Percentiles rank a stretch among this genome's conserved stretches.
phyloP scores from a whole-genome alignment of 2,329 filamentous ascomycete genomes.

The Geosmithia morbida region DNA sequence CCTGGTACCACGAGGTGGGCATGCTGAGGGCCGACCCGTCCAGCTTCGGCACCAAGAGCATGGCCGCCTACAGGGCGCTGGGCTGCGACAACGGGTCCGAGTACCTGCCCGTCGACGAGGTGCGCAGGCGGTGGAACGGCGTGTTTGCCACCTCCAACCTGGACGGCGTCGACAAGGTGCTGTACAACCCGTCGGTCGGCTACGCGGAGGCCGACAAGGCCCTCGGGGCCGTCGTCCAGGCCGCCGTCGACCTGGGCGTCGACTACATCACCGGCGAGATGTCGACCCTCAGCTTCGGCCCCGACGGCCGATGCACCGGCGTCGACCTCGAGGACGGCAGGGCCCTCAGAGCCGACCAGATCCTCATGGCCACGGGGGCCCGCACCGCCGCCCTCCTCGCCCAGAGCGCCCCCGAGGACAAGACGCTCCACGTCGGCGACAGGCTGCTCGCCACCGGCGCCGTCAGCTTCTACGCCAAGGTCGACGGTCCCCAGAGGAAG shows the following conservation, averaged over 20 bases:
- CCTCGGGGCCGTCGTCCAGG: constrained; percentile 36
- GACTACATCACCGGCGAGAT: constrained; percentile 39
- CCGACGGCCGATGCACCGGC: constrained; percentile 25
- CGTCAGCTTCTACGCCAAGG: constrained; percentile 23
- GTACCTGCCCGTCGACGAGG: constrained; percentile 32
- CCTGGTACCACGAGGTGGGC: constrained; percentile 41
- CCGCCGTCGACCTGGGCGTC: constrained; percentile 35
- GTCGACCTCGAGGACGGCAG: constrained; percentile 31
- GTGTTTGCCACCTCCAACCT: constrained; percentile 43
- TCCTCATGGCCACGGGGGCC: constrained; percentile 40
- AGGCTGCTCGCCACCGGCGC: constrained; percentile 42
- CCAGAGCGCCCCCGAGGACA: constrained; percentile 30
- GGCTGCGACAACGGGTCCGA: constrained; percentile 23
- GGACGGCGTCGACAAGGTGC: constrained; percentile 35
- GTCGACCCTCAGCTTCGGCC: constrained; percentile 28
- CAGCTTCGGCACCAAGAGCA: constrained; percentile 28
- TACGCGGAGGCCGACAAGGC: constrained; percentile 45
- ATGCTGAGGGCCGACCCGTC: constrained; percentile 28
- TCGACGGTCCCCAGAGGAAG: constrained; percentile 27
- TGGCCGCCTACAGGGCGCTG: constrained; percentile 19
- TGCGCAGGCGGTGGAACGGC: constrained; percentile 38
- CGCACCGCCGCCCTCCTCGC: constrained; percentile 40
- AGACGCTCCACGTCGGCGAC: constrained; percentile 34
- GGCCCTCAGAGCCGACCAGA: constrained; percentile 31
- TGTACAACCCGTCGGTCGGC: constrained; percentile 43